phyloP scores from a whole-genome alignment of 2,329 filamentous ascomycete species.

The Bipolaris oryzae region DNA sequence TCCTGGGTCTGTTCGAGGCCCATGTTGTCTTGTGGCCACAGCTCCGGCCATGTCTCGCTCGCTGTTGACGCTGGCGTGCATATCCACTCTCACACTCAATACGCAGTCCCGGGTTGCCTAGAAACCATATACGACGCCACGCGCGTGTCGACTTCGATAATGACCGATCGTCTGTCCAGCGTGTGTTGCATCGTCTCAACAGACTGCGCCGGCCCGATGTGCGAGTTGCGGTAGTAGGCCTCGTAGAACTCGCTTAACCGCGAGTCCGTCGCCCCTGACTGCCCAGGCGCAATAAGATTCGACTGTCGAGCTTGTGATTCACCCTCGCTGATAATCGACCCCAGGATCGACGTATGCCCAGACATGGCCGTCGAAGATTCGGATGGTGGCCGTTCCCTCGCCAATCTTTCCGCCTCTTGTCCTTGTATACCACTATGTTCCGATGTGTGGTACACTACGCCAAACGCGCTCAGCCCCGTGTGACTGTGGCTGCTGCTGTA shows the following conservation, averaged over 20 bases:
- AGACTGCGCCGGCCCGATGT: constrained; percentile 14
- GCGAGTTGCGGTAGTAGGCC: constrained; percentile 46
- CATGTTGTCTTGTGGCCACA: not conserved
- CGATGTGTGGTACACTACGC: constrained; percentile 23
- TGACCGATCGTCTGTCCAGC: constrained; percentile 34
- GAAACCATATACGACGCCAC: constrained; percentile 30
- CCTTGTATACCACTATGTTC: constrained; percentile 5
- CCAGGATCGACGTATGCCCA: constrained; percentile 26
- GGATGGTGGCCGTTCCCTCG: constrained; percentile 21
- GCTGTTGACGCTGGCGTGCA: not conserved
- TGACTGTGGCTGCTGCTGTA: constrained; percentile 31
- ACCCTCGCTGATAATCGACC: constrained; percentile 20
- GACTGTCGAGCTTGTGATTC: constrained; percentile 22
- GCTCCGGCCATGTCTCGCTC: not conserved
- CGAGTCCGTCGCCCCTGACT: constrained; percentile 24
- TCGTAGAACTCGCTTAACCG: constrained; percentile 50
- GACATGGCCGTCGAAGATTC: constrained; percentile 26
- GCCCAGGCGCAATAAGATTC: constrained; percentile 23
- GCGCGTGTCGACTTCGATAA: constrained; percentile 38
- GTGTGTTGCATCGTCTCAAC: constrained; percentile 19
- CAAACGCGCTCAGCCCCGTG: constrained; percentile 29
- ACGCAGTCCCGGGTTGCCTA: constrained; percentile 27
- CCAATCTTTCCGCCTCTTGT: constrained; percentile 2
- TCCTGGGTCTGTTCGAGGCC: not conserved
- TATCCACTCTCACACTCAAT: constrained; percentile 8